phyloP scores from a whole-genome alignment of 768 basidiomycete genomes.

The Collybia sordida region DNA sequence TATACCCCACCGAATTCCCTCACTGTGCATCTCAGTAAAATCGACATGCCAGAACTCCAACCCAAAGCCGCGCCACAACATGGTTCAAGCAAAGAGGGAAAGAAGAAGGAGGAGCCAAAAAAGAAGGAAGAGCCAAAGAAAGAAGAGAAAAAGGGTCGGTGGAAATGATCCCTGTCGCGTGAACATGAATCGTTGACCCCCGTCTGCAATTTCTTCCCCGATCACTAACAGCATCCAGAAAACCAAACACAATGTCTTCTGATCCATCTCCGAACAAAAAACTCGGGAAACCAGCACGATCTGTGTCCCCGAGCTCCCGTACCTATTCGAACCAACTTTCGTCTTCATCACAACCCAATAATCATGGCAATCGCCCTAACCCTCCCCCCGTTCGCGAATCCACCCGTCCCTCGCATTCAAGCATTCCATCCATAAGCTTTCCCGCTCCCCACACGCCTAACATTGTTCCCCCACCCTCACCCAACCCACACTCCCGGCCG shows the following conservation, averaged over 20 bases:
- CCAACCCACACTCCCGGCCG: slow-evolving; percentile 8
- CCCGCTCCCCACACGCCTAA: slow-evolving; percentile 6
- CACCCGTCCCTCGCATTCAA: slow-evolving; percentile 9
- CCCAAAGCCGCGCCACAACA: slow-evolving; percentile 39
- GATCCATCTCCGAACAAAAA: slow-evolving; percentile 16
- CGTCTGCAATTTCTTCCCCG: slow-evolving; percentile 1
- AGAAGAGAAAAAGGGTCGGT: slow-evolving; percentile 44
- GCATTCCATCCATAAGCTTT: slow-evolving; percentile 3
- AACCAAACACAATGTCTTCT: slow-evolving; percentile 4
- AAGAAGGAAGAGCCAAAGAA: slow-evolving; percentile 33
- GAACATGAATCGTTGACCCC: slow-evolving; percentile 6
- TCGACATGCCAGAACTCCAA: slow-evolving; percentile 80
- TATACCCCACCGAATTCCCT: slow-evolving; percentile 72
- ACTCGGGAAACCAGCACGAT: slow-evolving; percentile 16
- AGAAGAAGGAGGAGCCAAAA: slow-evolving; percentile 5
- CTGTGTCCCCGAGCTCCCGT: slow-evolving; percentile 22
- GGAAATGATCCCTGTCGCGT: slow-evolving; percentile 14
- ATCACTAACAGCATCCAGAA: slow-evolving; percentile 7
- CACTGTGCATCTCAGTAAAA: slow-evolving; percentile 79
- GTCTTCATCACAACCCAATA: slow-evolving; percentile 42
- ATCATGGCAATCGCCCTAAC: slow-evolving; percentile 36
- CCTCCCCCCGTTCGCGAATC: slow-evolving; percentile 25
- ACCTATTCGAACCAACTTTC: slow-evolving; percentile 32
- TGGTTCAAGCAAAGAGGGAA: slow-evolving; percentile 24
- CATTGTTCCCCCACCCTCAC: background rate